Percentiles rank a stretch among this genome's conserved stretches.
Conservation (phyloP, 2,329 filamentous ascomycete species). For the Penicillium sclerotiorum region DNA sequence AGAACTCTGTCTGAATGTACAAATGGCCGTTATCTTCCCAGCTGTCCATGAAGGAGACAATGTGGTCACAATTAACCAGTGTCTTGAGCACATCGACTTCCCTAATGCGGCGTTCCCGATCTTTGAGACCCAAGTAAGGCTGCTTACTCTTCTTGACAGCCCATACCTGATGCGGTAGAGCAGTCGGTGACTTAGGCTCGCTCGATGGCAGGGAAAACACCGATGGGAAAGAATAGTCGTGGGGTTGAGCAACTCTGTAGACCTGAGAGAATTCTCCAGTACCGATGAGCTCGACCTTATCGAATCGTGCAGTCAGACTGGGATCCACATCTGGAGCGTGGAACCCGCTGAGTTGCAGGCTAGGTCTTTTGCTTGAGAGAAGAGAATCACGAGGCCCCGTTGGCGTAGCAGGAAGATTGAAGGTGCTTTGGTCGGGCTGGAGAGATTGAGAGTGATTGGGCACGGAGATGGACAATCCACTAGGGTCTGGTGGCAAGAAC, state of each 20-base stretch:
- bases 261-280: slow-evolving; percentile 93
- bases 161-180: slow-evolving; percentile 66
- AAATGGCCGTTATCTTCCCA: slow-evolving; percentile 87
- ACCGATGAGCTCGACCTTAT: slow-evolving; percentile 77
- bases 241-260: slow-evolving; percentile 68
- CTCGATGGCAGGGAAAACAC: slow-evolving; percentile 51
- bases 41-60: slow-evolving; percentile 78
- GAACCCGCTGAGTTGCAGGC: slow-evolving; percentile 70
- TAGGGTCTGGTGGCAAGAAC: slow-evolving; percentile 76
- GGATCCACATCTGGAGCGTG: slow-evolving; percentile 75
- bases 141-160: slow-evolving; percentile 93
- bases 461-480: slow-evolving; percentile 78
- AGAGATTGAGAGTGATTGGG: slow-evolving; percentile 46
- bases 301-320: slow-evolving; percentile 73
- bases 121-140: slow-evolving; percentile 73
- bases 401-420: slow-evolving; percentile 75
- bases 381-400: slow-evolving; percentile 66
- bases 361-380: slow-evolving; percentile 62
- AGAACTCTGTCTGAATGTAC: slow-evolving; percentile 97
- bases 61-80: slow-evolving; percentile 79
- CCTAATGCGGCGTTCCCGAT: slow-evolving; percentile 79
- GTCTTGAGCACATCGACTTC: slow-evolving; percentile 79
- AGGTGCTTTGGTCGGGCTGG: slow-evolving; percentile 45
- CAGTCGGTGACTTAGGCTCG: slow-evolving; percentile 56
- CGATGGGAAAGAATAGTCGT: slow-evolving; percentile 40